Base-by-base conservation (phyloP, 2,329 filamentous ascomycete species). In the Penicillium polonicum region DNA sequence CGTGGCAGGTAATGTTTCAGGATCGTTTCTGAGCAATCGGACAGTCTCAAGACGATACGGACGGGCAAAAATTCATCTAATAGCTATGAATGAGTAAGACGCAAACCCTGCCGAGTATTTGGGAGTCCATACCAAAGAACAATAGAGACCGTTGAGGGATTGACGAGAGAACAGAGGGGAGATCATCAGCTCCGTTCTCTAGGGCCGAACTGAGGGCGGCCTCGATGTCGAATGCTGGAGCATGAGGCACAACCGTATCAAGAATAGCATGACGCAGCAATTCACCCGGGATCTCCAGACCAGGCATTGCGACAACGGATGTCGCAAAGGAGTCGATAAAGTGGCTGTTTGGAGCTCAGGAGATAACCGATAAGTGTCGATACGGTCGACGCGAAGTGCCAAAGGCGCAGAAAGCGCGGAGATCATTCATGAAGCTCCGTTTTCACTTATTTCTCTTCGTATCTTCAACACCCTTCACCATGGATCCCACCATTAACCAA, bases 1-100 rank as follows among this genome's bases (percentile, higher is more conserved):
- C 79, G 74, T 4, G 76, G 72, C 12, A 85, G 74, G 58, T 79
- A 78, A 13, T 77, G 72, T 63, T 80, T 80, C 41, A 85, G 63
- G 4, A 72, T 74, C 43, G 73, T 66, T 59, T 83, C 77, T 21
- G 81, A 78, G 62, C 80, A 78, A 55, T 79, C 70, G 38, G 80
- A 79, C 15, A 82, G 78, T 60, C 80, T 74, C 36, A 85, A 74
- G 38, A 83, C 76, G 46, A 84, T 71, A 63, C 82, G 79, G 21
- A 80, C 76, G 23, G 78, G 75, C 36, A 83, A 73, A 45, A 76
- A 72, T 73, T 85, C 83, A 80, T 85, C 83, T 85, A 71, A 59
- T 69, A 35, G 72, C 75, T 79, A 64, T 65, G 57, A 65, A 76
- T 82, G 67, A 83, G 79, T 79, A 79, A 81, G 76, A 79, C 65